Base-by-base conservation (phyloP, 176 grass and related monocot species). In the Juncus effusus region DNA sequence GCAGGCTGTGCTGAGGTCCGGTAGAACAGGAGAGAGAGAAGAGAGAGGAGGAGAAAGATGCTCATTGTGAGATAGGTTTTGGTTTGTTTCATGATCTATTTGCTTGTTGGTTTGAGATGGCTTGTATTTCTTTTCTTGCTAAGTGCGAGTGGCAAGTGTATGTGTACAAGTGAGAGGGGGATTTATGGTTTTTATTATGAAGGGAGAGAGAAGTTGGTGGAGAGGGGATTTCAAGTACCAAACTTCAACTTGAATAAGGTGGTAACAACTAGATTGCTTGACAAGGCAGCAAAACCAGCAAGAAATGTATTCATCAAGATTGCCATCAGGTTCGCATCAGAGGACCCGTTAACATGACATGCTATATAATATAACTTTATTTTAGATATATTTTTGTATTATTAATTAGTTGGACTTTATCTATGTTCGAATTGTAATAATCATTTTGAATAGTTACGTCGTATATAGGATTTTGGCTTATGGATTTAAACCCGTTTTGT, bases 171-270 rank as follows among this genome's bases (percentile, higher is more conserved):
- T 28, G 56, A 50, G 1, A 36, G 62, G 74, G 52, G 41, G 54
- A 51, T n/a, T 56, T 14, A 45, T 47, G 62, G 71, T 19, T 79
- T 79, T 58, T 79, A 79, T 72, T 69, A 58, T 58, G 49, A 47
- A 54, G 58, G n/a, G 65, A 60, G 41, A 42, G 45, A 57, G 16
- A 79, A 65, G 79, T 81, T 3, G 71, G 44, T 81, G 62, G 79
- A 68, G 63, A 52, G 64, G 63, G 39, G 45, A 57, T 63, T 51
- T 81, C 79, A 35, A 35, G 71, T 56, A 76, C 79, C 79, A 70
- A 81, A 81, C 79, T 76, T 79, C 61, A 81, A 81, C 79, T 76
- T 79, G 35, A 72, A 64, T 60, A 79, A 44, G 67, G 53, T 64
- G 42, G 42, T 72, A 69, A 58, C 71, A 81, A 59, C 70, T 69